Evolutionary conservation across 1,284 basidiomycete species (phyloP).

Genomic region (Ustilago trichophora): DNA sequence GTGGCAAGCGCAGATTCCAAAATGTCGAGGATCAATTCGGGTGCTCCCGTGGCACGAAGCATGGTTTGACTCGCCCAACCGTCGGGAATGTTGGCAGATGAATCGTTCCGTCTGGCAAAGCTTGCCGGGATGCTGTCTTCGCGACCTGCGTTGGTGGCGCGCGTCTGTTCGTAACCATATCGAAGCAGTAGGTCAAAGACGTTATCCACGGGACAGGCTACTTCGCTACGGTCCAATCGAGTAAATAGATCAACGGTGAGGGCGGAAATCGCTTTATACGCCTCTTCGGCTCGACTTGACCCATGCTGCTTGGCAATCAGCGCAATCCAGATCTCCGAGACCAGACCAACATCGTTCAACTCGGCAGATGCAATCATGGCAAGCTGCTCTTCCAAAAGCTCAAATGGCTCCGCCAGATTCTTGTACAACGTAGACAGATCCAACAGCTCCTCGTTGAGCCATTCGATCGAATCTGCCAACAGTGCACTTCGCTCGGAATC

Average conservation of each 20-base stretch:
- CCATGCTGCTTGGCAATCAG: slow-evolving; percentile 79
- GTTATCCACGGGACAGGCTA: slow-evolving; percentile 61
- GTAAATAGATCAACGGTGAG: slow-evolving; percentile 46
- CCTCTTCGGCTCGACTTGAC: slow-evolving; percentile 57
- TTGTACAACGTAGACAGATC: slow-evolving; percentile 77
- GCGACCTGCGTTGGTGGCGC: background rate
- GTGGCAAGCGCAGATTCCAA: slow-evolving; percentile 83
- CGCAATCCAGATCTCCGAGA: slow-evolving; percentile 85
- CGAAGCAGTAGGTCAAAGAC: slow-evolving; percentile 54
- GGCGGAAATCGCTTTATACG: slow-evolving; percentile 44
- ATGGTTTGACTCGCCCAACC: slow-evolving; percentile 84
- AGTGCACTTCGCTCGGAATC: slow-evolving; percentile 73
- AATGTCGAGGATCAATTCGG: slow-evolving; percentile 81
- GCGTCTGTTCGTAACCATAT: slow-evolving; percentile 53
- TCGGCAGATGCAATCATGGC: slow-evolving; percentile 93
- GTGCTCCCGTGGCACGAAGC: slow-evolving; percentile 79
- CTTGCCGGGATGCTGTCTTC: slow-evolving; percentile 36
- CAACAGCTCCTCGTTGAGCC: slow-evolving; percentile 70
- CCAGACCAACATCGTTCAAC: slow-evolving; percentile 82
- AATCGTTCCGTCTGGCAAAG: slow-evolving; percentile 8
- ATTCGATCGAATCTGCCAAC: slow-evolving; percentile 37
- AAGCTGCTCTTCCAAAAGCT: slow-evolving; percentile 83
- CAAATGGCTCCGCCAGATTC: slow-evolving; percentile 86
- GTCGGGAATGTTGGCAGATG: slow-evolving; percentile 51
- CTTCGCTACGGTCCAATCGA: slow-evolving; percentile 43